Evolutionary conservation across 2,329 filamentous ascomycete genomes (phyloP).

Genomic region (Scedosporium minutisporum): DNA sequence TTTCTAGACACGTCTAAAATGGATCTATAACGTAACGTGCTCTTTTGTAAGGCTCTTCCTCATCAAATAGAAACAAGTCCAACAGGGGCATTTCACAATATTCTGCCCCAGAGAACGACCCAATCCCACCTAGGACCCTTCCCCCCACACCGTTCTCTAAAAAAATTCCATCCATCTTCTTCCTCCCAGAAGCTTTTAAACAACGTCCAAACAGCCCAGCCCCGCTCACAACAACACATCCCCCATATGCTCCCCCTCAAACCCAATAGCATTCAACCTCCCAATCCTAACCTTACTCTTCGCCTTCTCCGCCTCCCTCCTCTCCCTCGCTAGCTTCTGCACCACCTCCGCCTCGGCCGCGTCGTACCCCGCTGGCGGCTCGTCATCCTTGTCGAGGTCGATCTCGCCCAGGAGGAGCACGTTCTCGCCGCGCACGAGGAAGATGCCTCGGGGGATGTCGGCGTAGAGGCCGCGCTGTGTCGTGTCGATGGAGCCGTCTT

Average conservation of each 20-base stretch:
- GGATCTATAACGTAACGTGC: neutral
- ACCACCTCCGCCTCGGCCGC: slow-evolving; percentile 59
- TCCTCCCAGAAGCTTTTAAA: neutral
- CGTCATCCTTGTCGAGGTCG: slow-evolving; percentile 91
- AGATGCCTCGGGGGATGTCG: slow-evolving; percentile 77
- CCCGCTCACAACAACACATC: slow-evolving; percentile 56
- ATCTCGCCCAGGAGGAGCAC: slow-evolving; percentile 94
- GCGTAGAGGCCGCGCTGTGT: slow-evolving; percentile 53
- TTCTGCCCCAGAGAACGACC: slow-evolving; percentile 32
- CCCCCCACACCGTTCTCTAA: neutral
- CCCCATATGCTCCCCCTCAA: slow-evolving; percentile 75
- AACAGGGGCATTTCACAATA: slow-evolving; percentile 51
- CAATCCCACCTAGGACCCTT: neutral
- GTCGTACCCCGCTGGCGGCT: slow-evolving; percentile 61
- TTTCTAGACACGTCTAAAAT: neutral
- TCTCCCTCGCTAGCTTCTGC: slow-evolving; percentile 61
- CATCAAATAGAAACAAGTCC: too few species aligned
- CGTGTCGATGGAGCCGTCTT: slow-evolving; percentile 22
- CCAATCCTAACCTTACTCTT: slow-evolving; percentile 63
- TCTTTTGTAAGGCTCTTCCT: neutral
- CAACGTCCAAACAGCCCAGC: neutral
- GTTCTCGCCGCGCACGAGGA: slow-evolving; percentile 90
- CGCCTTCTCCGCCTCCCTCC: slow-evolving; percentile 57
- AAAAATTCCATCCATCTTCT: neutral
- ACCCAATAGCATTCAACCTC: slow-evolving; percentile 69